Base-by-base conservation (phyloP, 2,329 filamentous ascomycete species). In the Corynespora cassiicola region DNA sequence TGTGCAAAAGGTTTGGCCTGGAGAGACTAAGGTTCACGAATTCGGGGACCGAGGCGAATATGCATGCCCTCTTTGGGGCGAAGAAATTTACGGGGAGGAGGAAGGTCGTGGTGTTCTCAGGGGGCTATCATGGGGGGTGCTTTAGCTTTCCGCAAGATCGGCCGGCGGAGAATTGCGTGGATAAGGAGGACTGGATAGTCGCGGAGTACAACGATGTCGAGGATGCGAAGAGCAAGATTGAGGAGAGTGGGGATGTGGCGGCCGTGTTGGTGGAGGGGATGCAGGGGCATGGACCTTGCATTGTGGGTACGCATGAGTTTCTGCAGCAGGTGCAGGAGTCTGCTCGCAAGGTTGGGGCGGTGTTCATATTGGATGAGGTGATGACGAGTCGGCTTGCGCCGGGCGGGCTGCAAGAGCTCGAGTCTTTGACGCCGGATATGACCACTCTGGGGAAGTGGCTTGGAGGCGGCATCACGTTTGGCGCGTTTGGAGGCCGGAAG, bases 331-430 rank as follows among this genome's bases (percentile, higher is more conserved):
- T 86, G 4, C 76, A 78, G 28, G 60, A 70, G 0, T 67, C 72
- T 5, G 75, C 81, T 1, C 68, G 63, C 19, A 65, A 75, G 54
- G 63, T 71, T 0, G 78, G 77, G 2, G 79, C 79, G 0, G 41
- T 88, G 1, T 76, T 89, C 47, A 81, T 89, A 22, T 69, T 87
- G 10, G 86, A 89, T 58, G 86, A 89, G 64, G 85, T 61, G 3
- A 54, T 57, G 40, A 59, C 56, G 10, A 54, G 49, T 41, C 50
- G 56, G 2, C 37, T 60, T 17, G 49, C 54, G 8, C 47, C 45
- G 1, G 52, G 54, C 2, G 52, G 56, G 2, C 15, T 61, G 14
- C 50, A 58, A 24, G 45, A 54, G 27, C 23, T 57, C 2, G 47
- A 50, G 21, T 48, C 39, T 1, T 23, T 60, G 28, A 28, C 43